A percentile compares a stretch with the other conserved stretches of the same genome.
Evolutionary conservation across 345 rosid genomes (phyloP).

Genomic region (Dimocarpus longan): DNA sequence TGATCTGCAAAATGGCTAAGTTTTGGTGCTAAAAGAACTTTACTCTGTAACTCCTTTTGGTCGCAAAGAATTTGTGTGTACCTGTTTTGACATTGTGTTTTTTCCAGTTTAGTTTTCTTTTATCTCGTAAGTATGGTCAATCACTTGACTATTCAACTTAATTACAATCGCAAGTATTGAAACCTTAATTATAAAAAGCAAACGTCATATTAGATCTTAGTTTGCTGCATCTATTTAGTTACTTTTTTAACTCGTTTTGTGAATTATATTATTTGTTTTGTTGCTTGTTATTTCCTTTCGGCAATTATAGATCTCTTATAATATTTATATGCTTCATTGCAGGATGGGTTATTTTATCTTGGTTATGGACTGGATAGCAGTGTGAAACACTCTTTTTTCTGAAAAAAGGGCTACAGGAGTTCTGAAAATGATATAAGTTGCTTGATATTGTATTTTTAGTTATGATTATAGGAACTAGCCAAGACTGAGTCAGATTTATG

Average conservation of each 20-base stretch:
- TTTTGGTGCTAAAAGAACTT: neutral
- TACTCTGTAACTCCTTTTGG: neutral
- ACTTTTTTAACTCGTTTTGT: neutral
- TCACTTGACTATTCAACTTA: neutral
- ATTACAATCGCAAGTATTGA: neutral
- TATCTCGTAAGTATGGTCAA: neutral
- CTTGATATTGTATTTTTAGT: neutral
- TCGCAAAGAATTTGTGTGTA: neutral
- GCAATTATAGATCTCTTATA: neutral
- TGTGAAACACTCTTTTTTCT: neutral
- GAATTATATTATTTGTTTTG: slow-evolving; percentile 3
- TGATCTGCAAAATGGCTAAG: neutral
- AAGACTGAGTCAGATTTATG: neutral
- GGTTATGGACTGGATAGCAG: neutral
- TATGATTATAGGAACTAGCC: slow-evolving; percentile 10
- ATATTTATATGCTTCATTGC: slow-evolving; percentile 11
- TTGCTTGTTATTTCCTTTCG: neutral
- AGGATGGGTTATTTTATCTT: slow-evolving; percentile 18
- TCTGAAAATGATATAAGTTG: slow-evolving; percentile 4
- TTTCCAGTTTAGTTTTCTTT: neutral
- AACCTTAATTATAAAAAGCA: neutral
- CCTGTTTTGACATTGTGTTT: neutral
- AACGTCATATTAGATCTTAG: neutral
- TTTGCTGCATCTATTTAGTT: neutral
- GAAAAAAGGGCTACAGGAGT: neutral